Evolutionary conservation across 2,329 filamentous ascomycete genomes (phyloP), one percentile per base, ranked within the genome.

Genomic region (Gnomoniopsis sp.): DNA sequence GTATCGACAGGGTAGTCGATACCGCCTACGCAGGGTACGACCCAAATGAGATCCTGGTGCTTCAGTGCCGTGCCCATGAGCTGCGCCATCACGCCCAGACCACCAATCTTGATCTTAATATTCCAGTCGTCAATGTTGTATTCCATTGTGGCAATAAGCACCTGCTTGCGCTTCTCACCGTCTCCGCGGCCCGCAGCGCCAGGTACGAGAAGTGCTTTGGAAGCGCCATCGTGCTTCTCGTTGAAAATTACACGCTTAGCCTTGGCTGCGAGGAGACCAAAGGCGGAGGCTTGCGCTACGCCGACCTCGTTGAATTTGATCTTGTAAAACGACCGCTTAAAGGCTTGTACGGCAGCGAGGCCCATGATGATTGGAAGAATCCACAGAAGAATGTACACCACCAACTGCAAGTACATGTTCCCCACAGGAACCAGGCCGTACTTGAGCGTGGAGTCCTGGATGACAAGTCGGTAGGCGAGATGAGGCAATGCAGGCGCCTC

Each of bases 21-120:
- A 43, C 82, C 86, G 44, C 84, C 84, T 53, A 87, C 85, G 64
- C 80, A 82, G 11, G 82, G 82, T 33, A 85, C 78, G 17, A 85
- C 81, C 82, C 82, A 89, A 62, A 89, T 82, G 1, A 89, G 75
- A 67, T 88, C 81, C 65, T 88, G 81, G 64, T 88, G 84, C 12
- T 80, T 76, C 15, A 89, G 77, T 56, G 85, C 82, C 68, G 86
- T 86, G 21, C 83, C 83, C 86, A 88, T 89, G 2, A 88, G 74
- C 66, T 87, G 84, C 43, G 86, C 85, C 86, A 89, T 89, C 61
- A 88, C 86, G 70, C 86, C 86, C 11, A 89, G 76, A 61, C 86
- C 86, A 60, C 86, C 86, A 53, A 89, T 89, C 73, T 89, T 89
- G 72, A 89, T 85, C 71, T 87, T 88, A 71, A 89, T 86, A 3